These are phyloP conservation scores for Penicillium sp. DNA, from an alignment of 2,329 filamentous ascomycete species.

Conservation along the genomic window DNA sequence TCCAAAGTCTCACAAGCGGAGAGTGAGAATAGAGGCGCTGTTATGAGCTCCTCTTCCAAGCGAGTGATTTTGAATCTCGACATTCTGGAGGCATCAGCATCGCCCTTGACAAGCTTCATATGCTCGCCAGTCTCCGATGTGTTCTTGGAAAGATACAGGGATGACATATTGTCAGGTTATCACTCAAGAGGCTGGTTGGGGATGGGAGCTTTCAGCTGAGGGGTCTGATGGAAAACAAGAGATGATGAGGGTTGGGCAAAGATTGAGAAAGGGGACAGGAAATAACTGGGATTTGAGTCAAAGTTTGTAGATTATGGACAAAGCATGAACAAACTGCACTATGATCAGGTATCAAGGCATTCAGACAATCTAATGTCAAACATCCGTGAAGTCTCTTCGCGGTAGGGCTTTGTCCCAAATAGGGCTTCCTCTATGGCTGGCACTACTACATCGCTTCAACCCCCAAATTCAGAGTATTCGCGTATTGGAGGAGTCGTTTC, in stretches of 20 bases:
- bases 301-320: neutral
- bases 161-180: neutral
- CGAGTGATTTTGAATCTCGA: neutral
- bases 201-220: neutral
- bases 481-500: neutral
- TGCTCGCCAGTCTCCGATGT: neutral
- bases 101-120: neutral
- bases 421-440: neutral
- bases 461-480: neutral
- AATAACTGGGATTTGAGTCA: neutral
- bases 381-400: neutral
- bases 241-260: neutral
- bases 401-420: too few species aligned
- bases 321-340: neutral
- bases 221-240: neutral
- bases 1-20: neutral
- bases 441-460: neutral
- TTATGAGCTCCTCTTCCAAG: neutral
- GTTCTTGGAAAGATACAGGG: neutral
- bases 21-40: constrained; percentile 1
- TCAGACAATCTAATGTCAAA: neutral
- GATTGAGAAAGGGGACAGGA: neutral
- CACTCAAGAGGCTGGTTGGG: neutral
- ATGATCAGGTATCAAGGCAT: neutral
- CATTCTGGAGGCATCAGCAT: neutral